Evolutionary conservation across 352 stramenopile genomes (phyloP).

Genomic region (Phytophthora cryptogea): DNA sequence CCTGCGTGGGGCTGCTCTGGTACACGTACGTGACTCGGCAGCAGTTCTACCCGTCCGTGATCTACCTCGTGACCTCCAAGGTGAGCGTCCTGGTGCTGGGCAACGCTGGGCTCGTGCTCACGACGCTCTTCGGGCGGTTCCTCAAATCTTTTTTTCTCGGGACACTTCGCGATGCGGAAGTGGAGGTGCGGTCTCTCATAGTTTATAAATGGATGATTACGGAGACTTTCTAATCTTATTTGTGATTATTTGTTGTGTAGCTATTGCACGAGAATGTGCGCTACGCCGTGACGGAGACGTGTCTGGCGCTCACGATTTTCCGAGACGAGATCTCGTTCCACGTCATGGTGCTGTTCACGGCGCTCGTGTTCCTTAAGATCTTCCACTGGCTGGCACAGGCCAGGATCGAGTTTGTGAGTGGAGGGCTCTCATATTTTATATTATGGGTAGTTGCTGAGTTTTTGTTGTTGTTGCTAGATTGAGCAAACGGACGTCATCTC

Average conservation of each 20-base stretch:
- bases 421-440: constrained; percentile 11
- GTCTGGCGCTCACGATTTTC: constrained; percentile 99
- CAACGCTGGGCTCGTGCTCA: constrained; percentile 93
- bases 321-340: constrained; percentile 95
- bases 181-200: constrained; percentile 56
- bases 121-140: constrained; percentile 79
- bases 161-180: constrained; percentile 77
- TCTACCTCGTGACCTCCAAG: constrained; percentile 98
- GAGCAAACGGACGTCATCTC: constrained; percentile 88
- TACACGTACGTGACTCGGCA: constrained; percentile 96
- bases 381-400: constrained; percentile 93
- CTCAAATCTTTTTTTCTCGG: constrained; percentile 90
- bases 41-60: constrained; percentile 97
- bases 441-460: constrained; percentile 12
- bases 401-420: constrained; percentile 85
- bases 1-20: constrained; percentile 83
- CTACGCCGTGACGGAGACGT: constrained; percentile 98
- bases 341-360: constrained; percentile 95
- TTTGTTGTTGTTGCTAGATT: constrained; percentile 51
- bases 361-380: constrained; percentile 96
- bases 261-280: constrained; percentile 96
- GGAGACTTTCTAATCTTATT: constrained; percentile 7
- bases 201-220: constrained; percentile 9
- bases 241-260: constrained; percentile 41
- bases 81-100: constrained; percentile 95